Evolutionary conservation across 345 rosid genomes (phyloP).

Genomic region (Eucalyptus leucophloia): DNA sequence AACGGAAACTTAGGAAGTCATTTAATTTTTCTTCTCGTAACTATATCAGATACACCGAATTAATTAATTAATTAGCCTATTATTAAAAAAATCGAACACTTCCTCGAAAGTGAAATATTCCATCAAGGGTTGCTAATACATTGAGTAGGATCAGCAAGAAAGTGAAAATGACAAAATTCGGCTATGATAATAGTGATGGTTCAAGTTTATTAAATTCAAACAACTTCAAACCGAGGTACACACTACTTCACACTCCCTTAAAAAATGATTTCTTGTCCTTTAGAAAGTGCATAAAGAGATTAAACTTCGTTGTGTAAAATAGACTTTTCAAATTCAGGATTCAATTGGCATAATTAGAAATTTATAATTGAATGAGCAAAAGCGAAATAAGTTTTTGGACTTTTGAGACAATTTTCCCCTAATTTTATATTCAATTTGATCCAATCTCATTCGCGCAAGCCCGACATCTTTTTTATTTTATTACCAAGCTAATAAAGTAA

Average conservation of each 20-base stretch:
- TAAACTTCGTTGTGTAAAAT: too few relatives aligned
- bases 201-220: neutral
- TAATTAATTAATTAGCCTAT: neutral
- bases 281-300: too few relatives aligned
- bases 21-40: too few relatives aligned
- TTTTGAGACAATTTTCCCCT: neutral
- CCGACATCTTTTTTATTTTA: neutral
- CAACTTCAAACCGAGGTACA: neutral
- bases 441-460: too few relatives aligned
- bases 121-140: neutral
- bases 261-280: neutral
- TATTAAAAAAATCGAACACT: neutral
- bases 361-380: too few relatives aligned
- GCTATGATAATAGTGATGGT: neutral
- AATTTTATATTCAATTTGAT: too few relatives aligned
- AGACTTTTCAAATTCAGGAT: neutral
- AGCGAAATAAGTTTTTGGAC: fast-evolving
- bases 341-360: too few relatives aligned
- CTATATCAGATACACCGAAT: neutral
- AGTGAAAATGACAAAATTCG: neutral
- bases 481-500: neutral
- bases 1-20: neutral
- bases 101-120: neutral
- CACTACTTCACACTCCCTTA: neutral
- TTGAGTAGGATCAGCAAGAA: neutral